phyloP scores from a whole-genome alignment of 441 rosid genomes.

The Aleurites moluccanus region DNA sequence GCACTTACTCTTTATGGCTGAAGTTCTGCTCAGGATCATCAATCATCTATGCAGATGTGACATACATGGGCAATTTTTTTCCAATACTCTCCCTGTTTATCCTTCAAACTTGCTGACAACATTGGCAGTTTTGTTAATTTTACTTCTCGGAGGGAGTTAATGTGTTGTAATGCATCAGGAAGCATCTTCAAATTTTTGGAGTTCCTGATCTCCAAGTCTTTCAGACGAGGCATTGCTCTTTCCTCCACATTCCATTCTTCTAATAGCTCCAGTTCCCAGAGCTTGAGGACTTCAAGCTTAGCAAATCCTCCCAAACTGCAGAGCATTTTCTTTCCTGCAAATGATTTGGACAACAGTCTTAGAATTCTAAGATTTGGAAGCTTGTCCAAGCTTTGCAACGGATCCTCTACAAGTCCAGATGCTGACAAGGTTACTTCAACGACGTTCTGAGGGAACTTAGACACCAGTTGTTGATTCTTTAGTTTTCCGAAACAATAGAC shows the following conservation, averaged over 20 bases:
- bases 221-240: not conserved
- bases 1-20: no score
- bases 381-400: conserved; percentile 5
- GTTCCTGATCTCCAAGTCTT: conserved; percentile 6
- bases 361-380: conserved; percentile 3
- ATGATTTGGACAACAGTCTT: not conserved
- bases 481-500: not conserved
- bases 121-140: not conserved
- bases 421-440: conserved; percentile 1
- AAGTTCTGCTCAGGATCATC: not conserved
- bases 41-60: not conserved
- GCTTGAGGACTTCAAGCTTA: conserved; percentile 7
- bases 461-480: not conserved
- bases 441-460: not conserved
- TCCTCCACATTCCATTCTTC: conserved; percentile 13
- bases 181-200: conserved; percentile 8
- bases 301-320: conserved; percentile 10
- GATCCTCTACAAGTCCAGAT: not conserved
- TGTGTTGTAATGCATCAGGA: not conserved
- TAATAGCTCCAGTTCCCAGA: not conserved
- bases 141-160: conserved; percentile 1
- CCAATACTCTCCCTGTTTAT: conserved; percentile 7
- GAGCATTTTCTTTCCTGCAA: no score
- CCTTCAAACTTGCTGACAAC: not conserved
- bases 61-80: not conserved